Percentiles rank a stretch among this genome's conserved stretches.
Evolutionary conservation across 306 rosid species (phyloP).

Genomic region (Vicia faba): DNA sequence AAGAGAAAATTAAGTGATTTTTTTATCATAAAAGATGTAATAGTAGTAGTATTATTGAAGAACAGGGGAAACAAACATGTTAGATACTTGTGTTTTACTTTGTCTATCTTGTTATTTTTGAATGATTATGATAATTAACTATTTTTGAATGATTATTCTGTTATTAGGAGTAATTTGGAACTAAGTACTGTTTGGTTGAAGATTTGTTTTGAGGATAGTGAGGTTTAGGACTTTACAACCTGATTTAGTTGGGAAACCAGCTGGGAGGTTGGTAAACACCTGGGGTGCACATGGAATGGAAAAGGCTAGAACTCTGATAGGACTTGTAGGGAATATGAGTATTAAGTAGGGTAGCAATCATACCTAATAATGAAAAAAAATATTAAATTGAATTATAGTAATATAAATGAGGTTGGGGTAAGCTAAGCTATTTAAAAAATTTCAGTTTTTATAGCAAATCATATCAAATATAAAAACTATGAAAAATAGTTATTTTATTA

Average conservation of each 20-base stretch:
- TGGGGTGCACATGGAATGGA: constrained; percentile 66
- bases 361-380: no score
- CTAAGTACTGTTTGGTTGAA: constrained; percentile 25
- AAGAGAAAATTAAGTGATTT: constrained; percentile 40
- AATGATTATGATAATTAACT: constrained; percentile 22
- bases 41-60: background rate
- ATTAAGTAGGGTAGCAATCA: constrained; percentile 34
- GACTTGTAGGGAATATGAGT: constrained; percentile 45
- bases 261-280: constrained; percentile 62
- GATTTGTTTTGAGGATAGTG: background rate
- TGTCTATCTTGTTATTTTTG: background rate
- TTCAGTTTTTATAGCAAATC: no score
- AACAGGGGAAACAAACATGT: constrained; percentile 41
- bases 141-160: constrained; percentile 28
- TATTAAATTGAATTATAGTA: no score
- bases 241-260: constrained; percentile 42
- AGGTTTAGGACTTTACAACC: constrained; percentile 42
- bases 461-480: no score
- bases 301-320: constrained; percentile 40
- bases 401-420: no score
- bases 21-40: background rate
- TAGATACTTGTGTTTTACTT: constrained; percentile 21
- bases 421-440: no score
- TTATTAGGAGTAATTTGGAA: constrained; percentile 25
- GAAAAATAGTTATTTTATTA: no score